Evolutionary conservation across 2,329 filamentous ascomycete species (phyloP).

Genomic region (Aspergillus sp.): DNA sequence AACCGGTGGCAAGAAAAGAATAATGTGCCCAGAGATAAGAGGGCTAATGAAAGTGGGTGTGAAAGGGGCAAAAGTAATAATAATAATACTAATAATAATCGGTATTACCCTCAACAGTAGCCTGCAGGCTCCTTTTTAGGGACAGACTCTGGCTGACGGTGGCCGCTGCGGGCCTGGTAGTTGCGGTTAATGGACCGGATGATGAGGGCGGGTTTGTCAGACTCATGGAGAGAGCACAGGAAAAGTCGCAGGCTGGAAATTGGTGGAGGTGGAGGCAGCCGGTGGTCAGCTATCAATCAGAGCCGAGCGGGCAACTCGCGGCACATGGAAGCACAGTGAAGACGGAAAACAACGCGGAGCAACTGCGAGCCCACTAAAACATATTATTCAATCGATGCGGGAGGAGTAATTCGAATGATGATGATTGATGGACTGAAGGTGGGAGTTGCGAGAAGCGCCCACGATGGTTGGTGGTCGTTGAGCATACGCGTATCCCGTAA

Average conservation of each 20-base stretch:
- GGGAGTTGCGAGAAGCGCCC: slow-evolving; percentile 4
- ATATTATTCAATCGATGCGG: slow-evolving; percentile 12
- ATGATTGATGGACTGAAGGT: slow-evolving; percentile 15
- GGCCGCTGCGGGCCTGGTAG: slow-evolving; percentile 39
- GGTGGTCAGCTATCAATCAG: slow-evolving; percentile 19
- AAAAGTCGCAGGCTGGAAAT: slow-evolving; percentile 1
- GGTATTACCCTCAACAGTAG: slow-evolving; percentile 52
- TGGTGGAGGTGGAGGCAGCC: slow-evolving; percentile 20
- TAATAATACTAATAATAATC: slow-evolving; percentile 22
- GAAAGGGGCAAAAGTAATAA: slow-evolving; percentile 15
- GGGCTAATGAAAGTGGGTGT: slow-evolving; percentile 11
- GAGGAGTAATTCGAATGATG: slow-evolving; percentile 7
- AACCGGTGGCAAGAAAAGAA: slow-evolving; percentile 17
- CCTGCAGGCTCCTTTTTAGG: slow-evolving; percentile 49
- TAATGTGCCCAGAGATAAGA: background rate
- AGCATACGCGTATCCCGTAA: background rate
- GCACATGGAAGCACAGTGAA: slow-evolving; percentile 12
- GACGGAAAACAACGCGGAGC: slow-evolving; percentile 11
- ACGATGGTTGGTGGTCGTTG: slow-evolving; percentile 10
- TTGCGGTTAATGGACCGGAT: slow-evolving; percentile 43
- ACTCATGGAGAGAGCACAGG: slow-evolving; percentile 38
- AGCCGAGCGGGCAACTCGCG: slow-evolving; percentile 14
- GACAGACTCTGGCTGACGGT: slow-evolving; percentile 38
- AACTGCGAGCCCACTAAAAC: slow-evolving; percentile 14
- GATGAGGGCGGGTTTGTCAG: slow-evolving; percentile 49